A percentile compares a stretch with the other conserved stretches of the same genome.
These are phyloP conservation scores for Phytopythium aichiense DNA, from an alignment of 352 stramenopile species.

Conservation along the genomic window DNA sequence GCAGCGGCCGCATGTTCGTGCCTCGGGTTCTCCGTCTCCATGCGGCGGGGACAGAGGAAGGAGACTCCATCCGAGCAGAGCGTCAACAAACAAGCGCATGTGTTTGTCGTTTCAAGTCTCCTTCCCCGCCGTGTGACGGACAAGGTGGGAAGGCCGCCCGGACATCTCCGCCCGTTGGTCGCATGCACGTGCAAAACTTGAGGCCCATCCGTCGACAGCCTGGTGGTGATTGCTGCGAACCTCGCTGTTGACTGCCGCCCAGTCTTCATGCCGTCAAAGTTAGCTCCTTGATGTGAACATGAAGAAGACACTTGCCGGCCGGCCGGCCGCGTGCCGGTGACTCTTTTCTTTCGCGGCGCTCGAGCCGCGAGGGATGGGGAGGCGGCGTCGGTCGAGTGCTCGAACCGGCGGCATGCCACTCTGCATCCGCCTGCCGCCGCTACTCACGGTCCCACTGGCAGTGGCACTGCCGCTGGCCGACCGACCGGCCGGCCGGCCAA, in stretches of 20 bases:
- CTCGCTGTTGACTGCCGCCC: neutral
- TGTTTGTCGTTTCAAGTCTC: neutral
- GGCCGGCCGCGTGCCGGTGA: neutral
- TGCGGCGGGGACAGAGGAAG: too few species aligned
- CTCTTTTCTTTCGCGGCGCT: constrained; percentile 2
- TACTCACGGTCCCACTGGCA: constrained; percentile 1
- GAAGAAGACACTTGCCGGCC: too few species aligned
- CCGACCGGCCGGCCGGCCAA: too few species aligned
- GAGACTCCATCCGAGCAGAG: too few species aligned
- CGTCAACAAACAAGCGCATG: too few species aligned
- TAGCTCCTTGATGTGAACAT: too few species aligned
- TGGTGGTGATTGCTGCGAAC: neutral
- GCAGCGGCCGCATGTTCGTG: neutral
- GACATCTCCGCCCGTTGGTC: neutral
- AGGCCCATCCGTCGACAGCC: neutral
- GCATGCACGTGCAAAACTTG: neutral
- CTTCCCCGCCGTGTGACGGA: neutral
- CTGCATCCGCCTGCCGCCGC: neutral
- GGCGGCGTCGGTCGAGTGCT: neutral
- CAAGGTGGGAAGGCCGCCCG: neutral
- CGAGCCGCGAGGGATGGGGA: neutral
- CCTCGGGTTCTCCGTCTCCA: too few species aligned
- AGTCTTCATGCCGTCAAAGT: neutral
- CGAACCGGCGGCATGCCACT: constrained; percentile 1
- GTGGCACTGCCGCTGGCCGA: too few species aligned